Conservation (phyloP, 257 asterid species). For the Solanum okadae region DNA sequence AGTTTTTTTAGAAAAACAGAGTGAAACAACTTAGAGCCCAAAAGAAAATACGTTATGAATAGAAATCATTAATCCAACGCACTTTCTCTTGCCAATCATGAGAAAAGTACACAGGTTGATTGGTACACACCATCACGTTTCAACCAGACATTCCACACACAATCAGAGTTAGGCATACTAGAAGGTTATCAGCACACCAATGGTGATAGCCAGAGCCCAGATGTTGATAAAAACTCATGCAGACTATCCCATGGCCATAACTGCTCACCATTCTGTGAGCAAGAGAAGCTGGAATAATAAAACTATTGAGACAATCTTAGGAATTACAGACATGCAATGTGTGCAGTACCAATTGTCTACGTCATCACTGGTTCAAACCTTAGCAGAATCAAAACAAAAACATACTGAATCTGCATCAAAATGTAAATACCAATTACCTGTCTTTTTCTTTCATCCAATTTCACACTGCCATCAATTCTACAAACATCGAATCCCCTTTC, state of each 20-base stretch:
- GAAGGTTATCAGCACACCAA: background rate
- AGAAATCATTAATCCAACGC: background rate
- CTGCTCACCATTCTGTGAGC: background rate
- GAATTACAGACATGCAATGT: background rate
- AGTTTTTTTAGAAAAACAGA: background rate
- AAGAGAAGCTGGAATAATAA: background rate
- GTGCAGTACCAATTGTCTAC: background rate
- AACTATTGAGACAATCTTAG: background rate
- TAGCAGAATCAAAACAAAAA: background rate
- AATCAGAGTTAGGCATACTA: background rate
- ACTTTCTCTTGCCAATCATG: background rate
- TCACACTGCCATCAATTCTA: constrained; percentile 88
- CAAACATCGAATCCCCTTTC: constrained; percentile 77
- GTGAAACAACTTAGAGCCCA: background rate
- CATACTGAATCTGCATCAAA: background rate
- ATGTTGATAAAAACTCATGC: background rate
- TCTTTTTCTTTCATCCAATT: constrained; percentile 58
- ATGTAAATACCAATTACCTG: constrained; percentile 43
- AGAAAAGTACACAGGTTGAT: background rate
- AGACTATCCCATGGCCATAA: background rate
- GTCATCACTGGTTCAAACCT: background rate
- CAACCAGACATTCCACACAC: background rate
- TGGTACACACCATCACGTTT: background rate
- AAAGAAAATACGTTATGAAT: background rate
- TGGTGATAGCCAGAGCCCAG: background rate